phyloP scores from a whole-genome alignment of 306 rosid species.

The Glycine soja region DNA sequence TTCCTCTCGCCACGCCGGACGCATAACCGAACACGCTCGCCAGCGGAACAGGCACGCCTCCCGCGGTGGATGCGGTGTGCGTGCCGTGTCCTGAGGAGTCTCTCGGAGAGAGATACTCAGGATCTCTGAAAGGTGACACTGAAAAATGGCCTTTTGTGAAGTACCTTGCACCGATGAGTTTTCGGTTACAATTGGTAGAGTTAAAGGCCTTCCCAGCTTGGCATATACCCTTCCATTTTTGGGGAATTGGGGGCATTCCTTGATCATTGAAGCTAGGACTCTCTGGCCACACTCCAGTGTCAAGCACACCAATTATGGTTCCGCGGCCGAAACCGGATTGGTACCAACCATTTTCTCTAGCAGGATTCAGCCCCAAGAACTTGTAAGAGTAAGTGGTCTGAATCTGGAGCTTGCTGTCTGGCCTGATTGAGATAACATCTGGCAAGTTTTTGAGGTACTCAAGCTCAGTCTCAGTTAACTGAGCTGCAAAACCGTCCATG shows the following conservation, averaged over 20 bases:
- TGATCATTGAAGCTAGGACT: conserved; percentile 82
- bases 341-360: conserved; percentile 65
- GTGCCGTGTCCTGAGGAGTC: conserved; percentile 93
- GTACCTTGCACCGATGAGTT: conserved; percentile 93
- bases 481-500: conserved; percentile 93
- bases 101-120: conserved; percentile 80
- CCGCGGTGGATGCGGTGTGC: conserved; percentile 87
- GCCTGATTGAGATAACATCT: conserved; percentile 75
- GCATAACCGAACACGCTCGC: conserved; percentile 82
- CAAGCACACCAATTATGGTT: conserved; percentile 84
- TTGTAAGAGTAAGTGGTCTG: conserved; percentile 91
- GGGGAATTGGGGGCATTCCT: conserved; percentile 80
- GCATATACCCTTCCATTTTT: conserved; percentile 83
- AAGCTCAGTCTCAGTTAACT: conserved; percentile 68
- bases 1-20: conserved; percentile 82
- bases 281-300: conserved; percentile 96
- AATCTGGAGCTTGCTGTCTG: conserved; percentile 60
- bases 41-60: conserved; percentile 66
- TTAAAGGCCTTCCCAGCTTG: conserved; percentile 79
- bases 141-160: conserved; percentile 78
- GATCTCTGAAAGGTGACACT: conserved; percentile 60
- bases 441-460: conserved; percentile 63
- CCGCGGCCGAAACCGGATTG: conserved; percentile 76
- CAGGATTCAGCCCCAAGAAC: conserved; percentile 74
- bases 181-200: conserved; percentile 74